Base-by-base conservation (phyloP, 305 asterid species). In the Withania somnifera region DNA sequence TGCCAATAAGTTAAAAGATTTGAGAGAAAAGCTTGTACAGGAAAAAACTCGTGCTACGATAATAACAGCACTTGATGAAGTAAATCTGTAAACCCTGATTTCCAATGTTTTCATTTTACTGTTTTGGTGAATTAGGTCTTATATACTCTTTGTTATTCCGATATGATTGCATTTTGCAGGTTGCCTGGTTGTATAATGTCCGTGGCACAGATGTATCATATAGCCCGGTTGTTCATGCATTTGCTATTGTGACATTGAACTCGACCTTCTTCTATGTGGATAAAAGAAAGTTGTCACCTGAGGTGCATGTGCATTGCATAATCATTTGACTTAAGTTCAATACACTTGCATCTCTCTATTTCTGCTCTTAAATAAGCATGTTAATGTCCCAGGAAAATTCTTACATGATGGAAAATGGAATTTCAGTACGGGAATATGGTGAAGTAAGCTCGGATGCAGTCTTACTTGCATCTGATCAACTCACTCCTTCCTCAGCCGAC, bases 141-240 rank as follows among this genome's bases (percentile, higher is more conserved):
- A 57, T 60, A 19, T 34, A 42, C 82, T 73, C 24, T 76, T 32
- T 78, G 56, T 51, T 84, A 84, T 82, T 69, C 77, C 42, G n/a
- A 81, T 64, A 73, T 53, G 45, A 78, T 83, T 56, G 54, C 80
- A 63, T 73, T 77, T 66, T 86, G 57, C 91, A 96, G 99, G 97
- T 96, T 69, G 98, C 97, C 19, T 96, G 99, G 99, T 84, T 96
- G 78, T 96, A 90, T 83, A 96, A 96, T 68, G 68, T 96, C 47
- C 98, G 98, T 80, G 99, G 99, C 19, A 84, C 92, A 73, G 99
- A 96, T 89, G 98, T 96, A 77, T 79, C 95, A 68, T 92, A 91
- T 84, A 86, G 83, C 86, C 99, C 98, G 5, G 97, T 96, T 82
- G 98, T 91, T 87, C 97, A 96, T 86, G 97, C 98, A 73, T 96